phyloP scores from a whole-genome alignment of 345 rosid species.

The Gossypium turneri region DNA sequence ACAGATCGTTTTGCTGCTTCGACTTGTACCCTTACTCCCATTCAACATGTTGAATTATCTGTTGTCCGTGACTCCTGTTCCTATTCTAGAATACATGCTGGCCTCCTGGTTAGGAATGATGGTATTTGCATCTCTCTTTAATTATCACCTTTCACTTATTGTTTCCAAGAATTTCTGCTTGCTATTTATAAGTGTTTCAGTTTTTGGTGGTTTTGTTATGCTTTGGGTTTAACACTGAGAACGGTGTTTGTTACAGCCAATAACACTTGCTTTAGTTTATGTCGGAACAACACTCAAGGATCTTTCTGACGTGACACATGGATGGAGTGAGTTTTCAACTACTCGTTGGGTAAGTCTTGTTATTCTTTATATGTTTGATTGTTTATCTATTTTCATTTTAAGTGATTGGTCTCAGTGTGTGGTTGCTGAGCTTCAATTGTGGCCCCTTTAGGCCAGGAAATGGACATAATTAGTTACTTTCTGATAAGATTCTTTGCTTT shows the following conservation, averaged over 20 bases:
- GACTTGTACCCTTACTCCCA: constrained; percentile 95
- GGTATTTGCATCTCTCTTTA: constrained; percentile 41
- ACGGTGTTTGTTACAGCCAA: constrained; percentile 58
- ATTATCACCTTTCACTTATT: not conserved
- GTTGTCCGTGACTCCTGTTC: constrained; percentile 84
- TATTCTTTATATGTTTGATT: not conserved
- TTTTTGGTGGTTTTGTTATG: not conserved
- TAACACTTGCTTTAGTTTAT: constrained; percentile 85
- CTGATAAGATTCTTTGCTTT: not conserved
- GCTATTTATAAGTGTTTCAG: not conserved
- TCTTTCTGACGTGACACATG: constrained; percentile 97
- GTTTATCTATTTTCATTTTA: not conserved
- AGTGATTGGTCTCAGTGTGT: not conserved
- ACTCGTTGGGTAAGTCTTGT: constrained; percentile 72
- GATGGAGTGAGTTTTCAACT: constrained; percentile 84
- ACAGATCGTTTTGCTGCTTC: constrained; percentile 87
- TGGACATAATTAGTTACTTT: not conserved
- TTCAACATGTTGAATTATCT: constrained; percentile 96
- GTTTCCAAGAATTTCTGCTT: not conserved
- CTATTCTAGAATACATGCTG: constrained; percentile 72
- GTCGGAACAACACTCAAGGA: constrained; percentile 95
- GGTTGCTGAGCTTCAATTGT: constrained; percentile 8
- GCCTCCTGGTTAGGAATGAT: constrained; percentile 99
- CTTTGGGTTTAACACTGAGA: constrained; percentile 11
- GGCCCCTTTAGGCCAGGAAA: not conserved